These are phyloP conservation scores for Podospora tetraspora DNA, from an alignment of 495 filamentous ascomycete species.

Conservation along the genomic window DNA sequence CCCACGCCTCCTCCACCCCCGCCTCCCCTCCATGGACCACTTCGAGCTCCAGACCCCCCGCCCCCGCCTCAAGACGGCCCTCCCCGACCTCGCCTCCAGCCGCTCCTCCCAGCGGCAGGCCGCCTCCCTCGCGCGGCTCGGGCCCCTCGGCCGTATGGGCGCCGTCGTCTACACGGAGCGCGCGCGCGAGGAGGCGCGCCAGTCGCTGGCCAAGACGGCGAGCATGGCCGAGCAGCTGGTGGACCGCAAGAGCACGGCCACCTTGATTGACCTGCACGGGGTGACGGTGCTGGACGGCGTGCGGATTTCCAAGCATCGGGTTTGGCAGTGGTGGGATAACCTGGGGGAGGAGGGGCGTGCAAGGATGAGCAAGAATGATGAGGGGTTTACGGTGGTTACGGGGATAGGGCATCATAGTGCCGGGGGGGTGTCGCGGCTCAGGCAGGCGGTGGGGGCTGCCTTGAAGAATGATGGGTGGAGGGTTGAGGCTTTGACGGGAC, in stretches of 20 bases:
- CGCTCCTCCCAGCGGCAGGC: slow-evolving; percentile 20
- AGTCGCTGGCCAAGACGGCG: slow-evolving; percentile 21
- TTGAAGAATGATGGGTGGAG: slow-evolving; percentile 78
- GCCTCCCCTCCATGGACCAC: neutral
- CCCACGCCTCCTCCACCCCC: neutral
- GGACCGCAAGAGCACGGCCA: slow-evolving; percentile 49
- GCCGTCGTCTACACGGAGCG: slow-evolving; percentile 36
- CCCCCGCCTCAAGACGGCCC: neutral
- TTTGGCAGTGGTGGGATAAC: slow-evolving; percentile 73
- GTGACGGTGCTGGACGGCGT: slow-evolving; percentile 73
- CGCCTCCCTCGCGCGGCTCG: slow-evolving; percentile 30
- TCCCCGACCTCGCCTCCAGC: slow-evolving; percentile 6
- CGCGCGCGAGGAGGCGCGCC: slow-evolving; percentile 23
- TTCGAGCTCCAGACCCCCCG: neutral
- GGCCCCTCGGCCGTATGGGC: slow-evolving; percentile 38
- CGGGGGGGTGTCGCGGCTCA: slow-evolving; percentile 67
- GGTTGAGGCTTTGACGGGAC: slow-evolving; percentile 61
- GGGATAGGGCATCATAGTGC: slow-evolving; percentile 73
- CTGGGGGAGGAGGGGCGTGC: slow-evolving; percentile 53
- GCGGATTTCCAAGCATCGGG: slow-evolving; percentile 62
- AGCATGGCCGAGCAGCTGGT: slow-evolving; percentile 56
- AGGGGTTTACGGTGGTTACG: slow-evolving; percentile 67
- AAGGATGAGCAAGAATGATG: slow-evolving; percentile 36
- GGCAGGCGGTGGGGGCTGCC: slow-evolving; percentile 74
- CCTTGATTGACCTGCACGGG: slow-evolving; percentile 74